These are phyloP conservation scores for Flaveria brownii DNA, from an alignment of 129 eudicot genomes.

Conservation along the genomic window DNA sequence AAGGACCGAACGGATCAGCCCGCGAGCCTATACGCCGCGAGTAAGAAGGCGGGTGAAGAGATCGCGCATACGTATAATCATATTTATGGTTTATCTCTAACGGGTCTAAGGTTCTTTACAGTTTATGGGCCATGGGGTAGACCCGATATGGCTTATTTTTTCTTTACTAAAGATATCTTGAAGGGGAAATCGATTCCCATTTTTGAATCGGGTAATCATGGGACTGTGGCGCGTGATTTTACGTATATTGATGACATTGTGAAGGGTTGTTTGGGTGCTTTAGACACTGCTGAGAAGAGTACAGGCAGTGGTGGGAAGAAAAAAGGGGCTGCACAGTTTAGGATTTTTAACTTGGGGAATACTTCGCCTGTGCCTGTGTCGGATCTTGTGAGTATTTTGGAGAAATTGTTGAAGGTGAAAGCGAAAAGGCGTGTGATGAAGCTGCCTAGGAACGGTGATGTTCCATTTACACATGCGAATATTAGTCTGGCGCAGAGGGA, in stretches of 20 bases:
- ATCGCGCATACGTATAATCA: conserved; percentile 48
- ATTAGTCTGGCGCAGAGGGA: conserved; percentile 43
- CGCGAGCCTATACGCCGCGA: conserved; percentile 43
- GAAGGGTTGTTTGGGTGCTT: conserved; percentile 29
- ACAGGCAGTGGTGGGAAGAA: conserved; percentile 38
- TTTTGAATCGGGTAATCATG: conserved; percentile 41
- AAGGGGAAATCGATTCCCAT: conserved; percentile 42
- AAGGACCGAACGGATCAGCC: conserved; percentile 32
- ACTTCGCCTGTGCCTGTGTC: conserved; percentile 50
- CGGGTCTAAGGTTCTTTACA: conserved; percentile 44
- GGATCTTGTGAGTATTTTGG: conserved; percentile 47
- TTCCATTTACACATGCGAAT: conserved; percentile 51
- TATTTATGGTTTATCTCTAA: conserved; percentile 25
- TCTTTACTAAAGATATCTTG: conserved; percentile 48
- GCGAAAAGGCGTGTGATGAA: conserved; percentile 38
- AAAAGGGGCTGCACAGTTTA: conserved; percentile 43
- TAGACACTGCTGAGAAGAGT: not conserved
- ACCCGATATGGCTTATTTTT: conserved; percentile 53
- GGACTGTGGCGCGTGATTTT: conserved; percentile 42
- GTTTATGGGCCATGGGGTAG: conserved; percentile 58
- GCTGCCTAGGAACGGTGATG: conserved; percentile 53
- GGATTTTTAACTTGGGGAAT: conserved; percentile 50
- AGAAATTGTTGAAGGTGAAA: conserved; percentile 40
- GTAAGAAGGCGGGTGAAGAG: conserved; percentile 51
- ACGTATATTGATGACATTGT: conserved; percentile 44